Base-by-base conservation (phyloP, 2,329 filamentous ascomycete species). In the Fusarium liriodendri region DNA sequence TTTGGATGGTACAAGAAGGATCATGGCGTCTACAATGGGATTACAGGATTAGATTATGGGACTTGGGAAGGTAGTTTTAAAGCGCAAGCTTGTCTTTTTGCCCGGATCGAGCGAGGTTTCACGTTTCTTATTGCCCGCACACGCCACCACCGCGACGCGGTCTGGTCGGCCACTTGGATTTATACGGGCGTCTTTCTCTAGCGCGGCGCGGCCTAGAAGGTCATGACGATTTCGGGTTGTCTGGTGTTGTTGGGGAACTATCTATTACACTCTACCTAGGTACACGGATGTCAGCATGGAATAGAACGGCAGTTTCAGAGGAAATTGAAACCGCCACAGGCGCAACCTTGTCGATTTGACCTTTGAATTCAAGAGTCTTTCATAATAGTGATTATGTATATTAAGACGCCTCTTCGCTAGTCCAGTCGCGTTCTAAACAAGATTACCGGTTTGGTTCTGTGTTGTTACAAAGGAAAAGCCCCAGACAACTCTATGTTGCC, bases 61-160 rank as follows among this genome's bases (percentile, higher is more conserved):
- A 54, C 60, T 54, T 25, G 50, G 52, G 57, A 58, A 33, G 59
- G 29, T 40, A 54, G n/a, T 37, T 37, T 54, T 20, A 25, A 57
- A 68, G 70, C 67, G 64, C 70, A 73, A 67, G 59, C 70, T 68
- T 64, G 50, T 33, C 33, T 50, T 42, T 27, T 64, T 62, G 25
- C 35, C 18, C 27, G 18, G 10, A 32, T 62, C 38, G 37, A 50
- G 45, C 35, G 50, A 37, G 33, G 40, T 64, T 40, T 55, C 14
- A 27, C 20, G 45, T 60, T 40, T 37, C 60, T 45, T 20, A 62
- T n/a, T 45, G 32, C 18, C 27, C 16, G 13, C 13, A 29, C 32
- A n/a, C 27, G 14, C 47, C 25, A 38, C 52, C 35, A 52, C 18
- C 27, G 35, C 38, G 69, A 62, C 22, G 29, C 40, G 13, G 55